Conservation (phyloP, 2,329 filamentous ascomycete species). For the Pestalotiopsis sp. region DNA sequence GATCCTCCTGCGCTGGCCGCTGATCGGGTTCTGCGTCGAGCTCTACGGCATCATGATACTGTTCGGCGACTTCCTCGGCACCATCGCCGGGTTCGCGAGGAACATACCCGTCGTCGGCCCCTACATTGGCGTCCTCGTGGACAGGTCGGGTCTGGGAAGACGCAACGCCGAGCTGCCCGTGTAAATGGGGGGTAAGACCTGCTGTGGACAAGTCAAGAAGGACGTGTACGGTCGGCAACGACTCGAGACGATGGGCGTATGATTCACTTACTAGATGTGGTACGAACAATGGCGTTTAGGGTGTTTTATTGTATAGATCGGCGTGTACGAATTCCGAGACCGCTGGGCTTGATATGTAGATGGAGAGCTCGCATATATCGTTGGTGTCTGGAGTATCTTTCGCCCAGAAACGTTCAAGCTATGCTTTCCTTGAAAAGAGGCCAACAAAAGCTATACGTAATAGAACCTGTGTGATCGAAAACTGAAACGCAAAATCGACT, state of each 20-base stretch:
- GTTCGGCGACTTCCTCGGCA: slow-evolving; percentile 95
- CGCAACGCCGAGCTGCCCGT: slow-evolving; percentile 80
- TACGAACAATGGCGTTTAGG: slow-evolving; percentile 14
- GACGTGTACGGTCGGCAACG: slow-evolving; percentile 12
- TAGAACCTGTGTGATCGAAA: not conserved
- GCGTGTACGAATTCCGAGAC: not conserved
- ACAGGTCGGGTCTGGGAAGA: slow-evolving; percentile 67
- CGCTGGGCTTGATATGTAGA: not conserved
- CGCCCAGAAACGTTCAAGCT: not conserved
- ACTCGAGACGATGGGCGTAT: not conserved
- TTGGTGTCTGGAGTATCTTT: not conserved
- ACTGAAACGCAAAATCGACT: not conserved
- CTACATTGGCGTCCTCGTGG: slow-evolving; percentile 76
- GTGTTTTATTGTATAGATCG: slow-evolving; percentile 16
- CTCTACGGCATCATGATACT: slow-evolving; percentile 90
- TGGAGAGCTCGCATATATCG: not conserved
- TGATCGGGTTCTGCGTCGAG: slow-evolving; percentile 89
- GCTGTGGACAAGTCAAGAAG: not conserved
- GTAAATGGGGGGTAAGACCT: slow-evolving; percentile 42
- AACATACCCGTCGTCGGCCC: slow-evolving; percentile 85
- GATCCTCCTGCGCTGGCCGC: slow-evolving; percentile 87
- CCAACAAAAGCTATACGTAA: not conserved
- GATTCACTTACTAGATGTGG: not conserved
- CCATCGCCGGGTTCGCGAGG: slow-evolving; percentile 84
- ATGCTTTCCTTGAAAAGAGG: not conserved